Conservation (phyloP, 2,329 filamentous ascomycete genomes). For the Macrophomina phaseolina region DNA sequence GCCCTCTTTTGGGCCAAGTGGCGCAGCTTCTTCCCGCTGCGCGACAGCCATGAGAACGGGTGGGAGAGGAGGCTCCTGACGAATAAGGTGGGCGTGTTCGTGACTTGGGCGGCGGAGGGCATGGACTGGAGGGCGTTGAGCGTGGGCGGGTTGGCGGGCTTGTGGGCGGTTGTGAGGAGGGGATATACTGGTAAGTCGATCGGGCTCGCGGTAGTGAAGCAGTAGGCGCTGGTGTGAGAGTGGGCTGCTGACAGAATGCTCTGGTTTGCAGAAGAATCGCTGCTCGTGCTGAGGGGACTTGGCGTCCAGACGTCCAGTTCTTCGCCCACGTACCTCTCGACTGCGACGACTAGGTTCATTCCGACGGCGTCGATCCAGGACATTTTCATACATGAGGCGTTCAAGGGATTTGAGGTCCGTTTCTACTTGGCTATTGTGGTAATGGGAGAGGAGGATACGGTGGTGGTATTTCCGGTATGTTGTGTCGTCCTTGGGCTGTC, state of each 20-base stretch:
- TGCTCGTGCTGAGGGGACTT: slow-evolving; percentile 85
- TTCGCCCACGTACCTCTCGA: slow-evolving; percentile 69
- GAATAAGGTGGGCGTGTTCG: slow-evolving; percentile 24
- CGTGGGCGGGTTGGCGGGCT: slow-evolving; percentile 44
- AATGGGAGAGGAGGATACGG: slow-evolving; percentile 82
- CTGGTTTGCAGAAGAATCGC: slow-evolving; percentile 70
- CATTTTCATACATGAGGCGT: slow-evolving; percentile 93
- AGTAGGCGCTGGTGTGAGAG: background rate
- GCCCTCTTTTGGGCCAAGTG: slow-evolving; percentile 42
- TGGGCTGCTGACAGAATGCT: background rate
- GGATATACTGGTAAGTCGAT: slow-evolving; percentile 56
- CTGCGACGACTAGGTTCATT: slow-evolving; percentile 74
- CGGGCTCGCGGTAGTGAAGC: background rate
- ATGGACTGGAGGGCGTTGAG: slow-evolving; percentile 49
- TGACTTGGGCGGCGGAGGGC: slow-evolving; percentile 45
- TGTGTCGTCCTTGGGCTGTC: background rate
- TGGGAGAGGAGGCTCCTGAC: slow-evolving; percentile 5
- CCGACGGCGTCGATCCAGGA: slow-evolving; percentile 92
- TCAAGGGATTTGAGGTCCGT: slow-evolving; percentile 85
- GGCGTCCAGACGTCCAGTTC: slow-evolving; percentile 87
- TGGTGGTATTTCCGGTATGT: slow-evolving; percentile 88
- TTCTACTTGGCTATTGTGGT: slow-evolving; percentile 92
- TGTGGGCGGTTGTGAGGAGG: slow-evolving; percentile 54
- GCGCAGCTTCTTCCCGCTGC: slow-evolving; percentile 23
- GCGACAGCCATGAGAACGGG: background rate